A percentile compares a stretch with the other conserved stretches of the same genome.
These are phyloP conservation scores for Flagelloscypha sp. DNA, from an alignment of 768 basidiomycete genomes.

Conservation along the genomic window DNA sequence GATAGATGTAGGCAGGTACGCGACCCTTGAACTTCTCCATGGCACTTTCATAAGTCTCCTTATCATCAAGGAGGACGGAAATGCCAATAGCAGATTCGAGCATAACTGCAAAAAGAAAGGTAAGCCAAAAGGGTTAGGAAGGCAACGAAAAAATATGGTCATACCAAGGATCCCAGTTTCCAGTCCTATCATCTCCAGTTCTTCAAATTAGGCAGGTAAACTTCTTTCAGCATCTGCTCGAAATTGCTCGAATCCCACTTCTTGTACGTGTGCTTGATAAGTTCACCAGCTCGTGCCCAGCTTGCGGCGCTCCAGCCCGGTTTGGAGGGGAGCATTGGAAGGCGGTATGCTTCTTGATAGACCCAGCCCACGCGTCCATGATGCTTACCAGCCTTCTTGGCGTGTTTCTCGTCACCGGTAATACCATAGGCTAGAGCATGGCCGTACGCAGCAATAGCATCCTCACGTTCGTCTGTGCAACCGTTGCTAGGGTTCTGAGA, in stretches of 20 bases:
- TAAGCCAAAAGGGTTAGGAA: neutral
- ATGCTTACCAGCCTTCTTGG: conserved; percentile 6
- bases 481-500: conserved; percentile 6
- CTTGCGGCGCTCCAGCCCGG: conserved; percentile 7
- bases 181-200: conserved; percentile 5
- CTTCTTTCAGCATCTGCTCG: conserved; percentile 4
- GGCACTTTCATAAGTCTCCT: conserved; percentile 6
- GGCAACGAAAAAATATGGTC: neutral
- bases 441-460: conserved; percentile 6
- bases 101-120: conserved; percentile 3
- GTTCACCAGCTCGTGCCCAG: conserved; percentile 6
- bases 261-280: conserved; percentile 5
- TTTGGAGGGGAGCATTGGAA: conserved; percentile 7
- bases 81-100: conserved; percentile 6
- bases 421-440: conserved; percentile 6
- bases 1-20: conserved; percentile 7
- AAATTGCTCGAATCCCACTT: conserved; percentile 6
- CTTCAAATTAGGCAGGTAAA: conserved; percentile 5
- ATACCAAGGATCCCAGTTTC: conserved; percentile 6
- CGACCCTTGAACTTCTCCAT: conserved; percentile 7
- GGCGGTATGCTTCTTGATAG: conserved; percentile 4
- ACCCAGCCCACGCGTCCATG: conserved; percentile 8
- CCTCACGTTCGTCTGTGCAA: conserved; percentile 6
- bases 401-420: conserved; percentile 3
- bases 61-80: conserved; percentile 6